These are phyloP conservation scores for Neltuma alba DNA, from an alignment of 306 rosid species.

Conservation along the genomic window DNA sequence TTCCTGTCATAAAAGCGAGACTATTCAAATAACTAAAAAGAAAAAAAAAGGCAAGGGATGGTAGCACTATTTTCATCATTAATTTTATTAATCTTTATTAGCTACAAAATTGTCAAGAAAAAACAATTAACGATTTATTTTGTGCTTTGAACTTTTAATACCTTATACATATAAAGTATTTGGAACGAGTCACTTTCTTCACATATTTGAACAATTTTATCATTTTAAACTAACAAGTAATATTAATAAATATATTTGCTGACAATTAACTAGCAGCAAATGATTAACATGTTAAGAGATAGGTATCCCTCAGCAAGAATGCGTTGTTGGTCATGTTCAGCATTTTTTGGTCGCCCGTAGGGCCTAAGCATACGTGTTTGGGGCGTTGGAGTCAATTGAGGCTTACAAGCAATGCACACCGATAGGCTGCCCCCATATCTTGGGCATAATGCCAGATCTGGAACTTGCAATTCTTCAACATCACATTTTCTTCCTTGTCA, in stretches of 20 bases:
- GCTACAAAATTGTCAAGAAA: background rate
- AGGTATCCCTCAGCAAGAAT: too few relatives aligned
- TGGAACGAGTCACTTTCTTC: background rate
- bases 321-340: background rate
- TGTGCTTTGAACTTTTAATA: too few relatives aligned
- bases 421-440: background rate
- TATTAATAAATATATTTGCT: too few relatives aligned
- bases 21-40: background rate
- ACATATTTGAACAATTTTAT: too few relatives aligned
- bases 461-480: background rate
- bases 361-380: background rate
- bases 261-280: too few relatives aligned
- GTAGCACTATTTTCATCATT: background rate
- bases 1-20: background rate
- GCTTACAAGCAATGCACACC: background rate
- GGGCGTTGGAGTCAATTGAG: background rate
- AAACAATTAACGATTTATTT: too few relatives aligned
- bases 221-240: too few relatives aligned
- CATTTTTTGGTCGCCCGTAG: background rate
- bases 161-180: too few relatives aligned
- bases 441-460: background rate
- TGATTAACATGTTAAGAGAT: too few relatives aligned
- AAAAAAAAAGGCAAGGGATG: too few relatives aligned
- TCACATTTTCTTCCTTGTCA: background rate
- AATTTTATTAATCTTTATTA: too few relatives aligned